phyloP scores from a whole-genome alignment of 768 basidiomycete species.

The Boletus tylopilopsis region DNA sequence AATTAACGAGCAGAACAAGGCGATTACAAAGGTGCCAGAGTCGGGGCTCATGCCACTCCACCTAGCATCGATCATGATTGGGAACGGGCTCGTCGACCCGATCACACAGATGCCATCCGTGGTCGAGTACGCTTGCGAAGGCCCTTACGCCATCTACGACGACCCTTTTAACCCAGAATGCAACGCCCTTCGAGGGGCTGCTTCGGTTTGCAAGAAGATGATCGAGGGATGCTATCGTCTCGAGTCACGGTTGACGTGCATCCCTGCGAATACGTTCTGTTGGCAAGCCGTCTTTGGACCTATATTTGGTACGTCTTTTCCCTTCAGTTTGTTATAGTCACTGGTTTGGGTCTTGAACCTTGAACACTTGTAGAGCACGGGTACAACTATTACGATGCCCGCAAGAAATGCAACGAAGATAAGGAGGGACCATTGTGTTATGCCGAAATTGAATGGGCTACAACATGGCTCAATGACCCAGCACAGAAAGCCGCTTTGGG shows the following conservation, averaged over 20 bases:
- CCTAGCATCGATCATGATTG: conserved; percentile 79
- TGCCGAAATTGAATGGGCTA: no score
- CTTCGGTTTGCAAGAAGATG: conserved; percentile 70
- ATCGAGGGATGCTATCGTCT: conserved; percentile 69
- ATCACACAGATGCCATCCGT: conserved; percentile 77
- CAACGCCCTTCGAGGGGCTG: conserved; percentile 54
- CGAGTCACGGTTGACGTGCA: no score
- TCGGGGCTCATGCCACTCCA: conserved; percentile 59
- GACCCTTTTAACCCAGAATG: conserved; percentile 68
- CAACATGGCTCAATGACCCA: no score
- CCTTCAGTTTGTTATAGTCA: no score
- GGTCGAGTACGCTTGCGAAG: conserved; percentile 80
- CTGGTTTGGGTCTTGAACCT: no score
- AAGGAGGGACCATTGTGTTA: no score
- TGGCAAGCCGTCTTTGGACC: no score
- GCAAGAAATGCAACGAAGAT: no score
- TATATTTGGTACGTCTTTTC: no score
- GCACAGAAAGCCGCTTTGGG: conserved; percentile 86
- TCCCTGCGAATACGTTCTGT: no score
- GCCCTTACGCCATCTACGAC: conserved; percentile 78
- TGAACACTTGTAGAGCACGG: no score
- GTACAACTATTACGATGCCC: no score
- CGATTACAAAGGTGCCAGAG: conserved; percentile 41
- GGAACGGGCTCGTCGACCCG: conserved; percentile 86
- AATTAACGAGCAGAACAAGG: conserved; percentile 68